phyloP scores from a whole-genome alignment of 768 basidiomycete genomes.

The Suillus alpinus region DNA sequence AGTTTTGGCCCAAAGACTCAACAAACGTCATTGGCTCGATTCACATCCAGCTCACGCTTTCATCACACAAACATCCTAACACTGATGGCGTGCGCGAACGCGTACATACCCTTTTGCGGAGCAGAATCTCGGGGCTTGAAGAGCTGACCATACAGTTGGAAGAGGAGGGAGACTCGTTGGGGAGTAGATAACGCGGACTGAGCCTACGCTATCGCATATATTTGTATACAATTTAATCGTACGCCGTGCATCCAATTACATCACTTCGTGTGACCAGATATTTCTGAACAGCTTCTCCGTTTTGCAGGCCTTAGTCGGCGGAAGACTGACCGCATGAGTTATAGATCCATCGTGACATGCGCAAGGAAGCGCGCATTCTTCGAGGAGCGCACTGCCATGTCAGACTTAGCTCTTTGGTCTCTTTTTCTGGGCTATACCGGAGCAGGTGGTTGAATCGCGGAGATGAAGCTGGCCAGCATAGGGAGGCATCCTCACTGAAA shows the following conservation, averaged over 20 bases:
- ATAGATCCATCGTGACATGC: not conserved
- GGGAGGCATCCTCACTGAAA: conserved; percentile 40
- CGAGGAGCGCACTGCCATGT: conserved; percentile 5
- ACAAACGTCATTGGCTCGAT: conserved; percentile 85
- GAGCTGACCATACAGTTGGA: conserved; percentile 92
- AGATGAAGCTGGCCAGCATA: conserved; percentile 38
- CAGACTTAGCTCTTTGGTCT: conserved; percentile 29
- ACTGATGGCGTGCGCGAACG: conserved; percentile 72
- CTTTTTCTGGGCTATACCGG: conserved; percentile 45
- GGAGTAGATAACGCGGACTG: not conserved
- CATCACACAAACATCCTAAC: conserved; percentile 57
- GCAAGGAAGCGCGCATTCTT: not conserved
- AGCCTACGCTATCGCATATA: not conserved
- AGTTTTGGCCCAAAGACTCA: conserved; percentile 97
- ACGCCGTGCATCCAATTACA: not conserved
- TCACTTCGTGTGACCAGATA: not conserved
- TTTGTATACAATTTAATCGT: conserved; percentile 1
- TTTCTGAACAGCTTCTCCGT: not conserved
- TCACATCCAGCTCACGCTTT: conserved; percentile 79
- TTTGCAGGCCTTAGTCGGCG: not conserved
- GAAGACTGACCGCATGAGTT: not conserved
- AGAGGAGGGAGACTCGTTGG: conserved; percentile 5
- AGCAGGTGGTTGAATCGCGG: conserved; percentile 41
- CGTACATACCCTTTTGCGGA: conserved; percentile 70
- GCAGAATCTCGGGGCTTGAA: conserved; percentile 75